phyloP scores from a whole-genome alignment of 2,329 filamentous ascomycete genomes.

The Hymenoscyphus repandus region DNA sequence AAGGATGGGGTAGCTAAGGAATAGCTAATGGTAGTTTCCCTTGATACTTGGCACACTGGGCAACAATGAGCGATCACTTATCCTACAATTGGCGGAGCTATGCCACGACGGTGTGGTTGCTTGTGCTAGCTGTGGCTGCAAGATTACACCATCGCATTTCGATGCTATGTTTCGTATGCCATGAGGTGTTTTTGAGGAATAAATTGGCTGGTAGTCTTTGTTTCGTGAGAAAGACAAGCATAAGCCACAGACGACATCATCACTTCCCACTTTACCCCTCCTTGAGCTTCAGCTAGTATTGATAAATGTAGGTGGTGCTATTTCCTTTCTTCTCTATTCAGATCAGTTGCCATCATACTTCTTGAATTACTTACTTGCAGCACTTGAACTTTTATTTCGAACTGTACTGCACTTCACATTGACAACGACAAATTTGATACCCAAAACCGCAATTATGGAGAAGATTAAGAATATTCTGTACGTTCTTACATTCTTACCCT shows the following conservation, averaged over 20 bases:
- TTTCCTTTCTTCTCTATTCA: too few species aligned
- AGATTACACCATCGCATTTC: neutral
- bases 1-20: too few species aligned
- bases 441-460: conserved; percentile 4
- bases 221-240: neutral
- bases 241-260: conserved; percentile 15
- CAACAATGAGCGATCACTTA: neutral
- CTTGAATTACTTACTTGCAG: neutral
- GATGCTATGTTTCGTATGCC: neutral
- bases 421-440: neutral
- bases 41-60: neutral
- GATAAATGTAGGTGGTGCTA: neutral
- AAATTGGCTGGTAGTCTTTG: neutral
- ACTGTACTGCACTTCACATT: neutral
- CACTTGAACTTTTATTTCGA: neutral
- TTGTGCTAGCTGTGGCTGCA: neutral
- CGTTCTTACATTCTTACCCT: neutral
- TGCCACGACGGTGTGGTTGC: neutral
- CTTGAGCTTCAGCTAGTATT: neutral
- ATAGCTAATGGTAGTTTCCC: too few species aligned
- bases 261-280: neutral
- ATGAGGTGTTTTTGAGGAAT: neutral
- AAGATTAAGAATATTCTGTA: conserved; percentile 10
- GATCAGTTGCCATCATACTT: neutral
- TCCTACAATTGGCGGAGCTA: neutral